Evolutionary conservation across 169 alveolate species (phyloP).

Genomic region (Amoebophrya sp.): DNA sequence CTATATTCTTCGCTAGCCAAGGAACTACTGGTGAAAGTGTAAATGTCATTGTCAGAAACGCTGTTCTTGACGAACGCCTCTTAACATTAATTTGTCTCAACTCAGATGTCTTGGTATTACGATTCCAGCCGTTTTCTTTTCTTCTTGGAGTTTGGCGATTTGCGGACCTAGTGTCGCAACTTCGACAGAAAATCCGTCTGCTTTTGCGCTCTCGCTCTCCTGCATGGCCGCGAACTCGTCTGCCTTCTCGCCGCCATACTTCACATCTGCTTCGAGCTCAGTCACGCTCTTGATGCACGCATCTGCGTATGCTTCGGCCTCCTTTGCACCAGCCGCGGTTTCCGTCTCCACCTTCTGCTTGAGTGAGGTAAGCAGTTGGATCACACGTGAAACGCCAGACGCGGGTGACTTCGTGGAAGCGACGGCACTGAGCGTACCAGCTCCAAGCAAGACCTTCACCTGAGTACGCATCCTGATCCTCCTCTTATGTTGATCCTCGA

Average conservation of each 20-base stretch:
- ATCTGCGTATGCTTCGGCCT: slow-evolving; percentile 9
- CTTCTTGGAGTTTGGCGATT: slow-evolving; percentile 2
- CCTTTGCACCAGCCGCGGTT: slow-evolving; percentile 4
- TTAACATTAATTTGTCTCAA: too few relatives aligned
- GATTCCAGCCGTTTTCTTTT: neutral
- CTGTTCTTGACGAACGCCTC: too few relatives aligned
- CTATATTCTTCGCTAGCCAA: too few relatives aligned
- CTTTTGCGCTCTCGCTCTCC: neutral
- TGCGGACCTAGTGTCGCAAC: neutral
- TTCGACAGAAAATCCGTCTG: neutral
- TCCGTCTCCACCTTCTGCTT: neutral
- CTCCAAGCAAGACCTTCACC: neutral
- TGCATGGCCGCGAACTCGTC: slow-evolving; percentile 14
- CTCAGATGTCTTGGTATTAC: too few relatives aligned
- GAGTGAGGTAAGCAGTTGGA: neutral
- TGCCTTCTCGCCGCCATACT: slow-evolving; percentile 19
- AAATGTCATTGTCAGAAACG: too few relatives aligned
- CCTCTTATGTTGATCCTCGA: too few relatives aligned
- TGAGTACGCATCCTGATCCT: too few relatives aligned
- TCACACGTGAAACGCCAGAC: neutral
- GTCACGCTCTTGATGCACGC: neutral
- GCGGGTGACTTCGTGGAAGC: neutral
- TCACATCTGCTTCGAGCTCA: neutral
- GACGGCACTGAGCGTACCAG: neutral
- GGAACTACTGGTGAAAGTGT: too few relatives aligned